These are phyloP conservation scores for Colletotrichum graminicola DNA, from an alignment of 2,329 filamentous ascomycete species.

Conservation along the genomic window DNA sequence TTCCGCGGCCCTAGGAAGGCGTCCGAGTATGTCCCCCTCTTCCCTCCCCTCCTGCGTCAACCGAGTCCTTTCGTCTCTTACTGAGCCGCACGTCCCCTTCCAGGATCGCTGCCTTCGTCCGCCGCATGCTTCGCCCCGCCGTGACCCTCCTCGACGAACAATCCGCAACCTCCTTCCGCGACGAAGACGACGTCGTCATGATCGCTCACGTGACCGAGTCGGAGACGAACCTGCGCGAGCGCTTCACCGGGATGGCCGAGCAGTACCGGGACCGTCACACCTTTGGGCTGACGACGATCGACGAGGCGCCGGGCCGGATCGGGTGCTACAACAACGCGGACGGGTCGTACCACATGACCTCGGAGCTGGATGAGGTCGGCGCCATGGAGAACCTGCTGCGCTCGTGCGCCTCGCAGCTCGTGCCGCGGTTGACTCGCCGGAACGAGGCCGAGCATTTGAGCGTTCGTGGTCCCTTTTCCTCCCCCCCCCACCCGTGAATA, in stretches of 20 bases:
- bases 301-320: constrained; percentile 44
- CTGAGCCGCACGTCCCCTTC: constrained; percentile 31
- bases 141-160: constrained; percentile 47
- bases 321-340: constrained; percentile 59
- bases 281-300: constrained; percentile 51
- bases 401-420: constrained; percentile 54
- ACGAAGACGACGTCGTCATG: constrained; percentile 57
- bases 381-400: constrained; percentile 55
- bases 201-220: constrained; percentile 52
- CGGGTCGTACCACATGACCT: constrained; percentile 49
- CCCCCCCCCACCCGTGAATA: not conserved
- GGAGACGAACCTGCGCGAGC: constrained; percentile 48
- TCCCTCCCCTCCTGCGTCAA: no score
- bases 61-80: not conserved
- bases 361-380: constrained; percentile 49
- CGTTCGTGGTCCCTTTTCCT: not conserved
- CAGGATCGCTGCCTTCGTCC: constrained; percentile 49
- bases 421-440: constrained; percentile 59
- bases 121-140: constrained; percentile 47
- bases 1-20: constrained; percentile 60
- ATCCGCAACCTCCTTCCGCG: constrained; percentile 51
- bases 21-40: constrained; percentile 49
- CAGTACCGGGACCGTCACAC: constrained; percentile 56
- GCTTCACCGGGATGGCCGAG: constrained; percentile 51
- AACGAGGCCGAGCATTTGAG: constrained; percentile 55